These are phyloP conservation scores for Globisporangium yorkense DNA, from an alignment of 352 stramenopile genomes.

Conservation along the genomic window DNA sequence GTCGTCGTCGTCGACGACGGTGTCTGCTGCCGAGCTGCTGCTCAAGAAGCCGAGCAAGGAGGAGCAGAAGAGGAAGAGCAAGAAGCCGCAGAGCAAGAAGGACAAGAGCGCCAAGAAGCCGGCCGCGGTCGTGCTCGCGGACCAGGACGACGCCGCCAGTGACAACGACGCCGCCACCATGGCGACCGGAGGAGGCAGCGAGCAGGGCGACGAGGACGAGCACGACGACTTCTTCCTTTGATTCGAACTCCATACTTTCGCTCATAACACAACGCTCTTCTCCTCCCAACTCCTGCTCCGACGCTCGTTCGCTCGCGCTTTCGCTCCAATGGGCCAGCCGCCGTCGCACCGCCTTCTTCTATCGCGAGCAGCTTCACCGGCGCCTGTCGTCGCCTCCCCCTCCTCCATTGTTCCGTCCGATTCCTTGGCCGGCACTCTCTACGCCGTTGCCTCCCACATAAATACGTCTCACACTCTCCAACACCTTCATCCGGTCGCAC, in stretches of 20 bases:
- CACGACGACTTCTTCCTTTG: slow-evolving; percentile 72
- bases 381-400: not conserved
- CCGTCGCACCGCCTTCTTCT: not conserved
- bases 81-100: slow-evolving; percentile 53
- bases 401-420: not conserved
- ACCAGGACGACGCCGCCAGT: slow-evolving; percentile 41
- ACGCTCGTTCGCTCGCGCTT: not conserved
- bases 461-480: slow-evolving; percentile 1
- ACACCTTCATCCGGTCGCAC: not conserved
- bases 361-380: not conserved
- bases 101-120: slow-evolving; percentile 19
- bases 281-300: not conserved
- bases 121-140: slow-evolving; percentile 30
- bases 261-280: not conserved
- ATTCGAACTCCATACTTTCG: not conserved
- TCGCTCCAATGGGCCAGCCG: not conserved
- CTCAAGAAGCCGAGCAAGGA: slow-evolving; percentile 66
- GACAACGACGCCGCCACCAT: slow-evolving; percentile 12
- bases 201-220: slow-evolving; percentile 37
- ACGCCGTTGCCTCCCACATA: slow-evolving; percentile 2
- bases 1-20: not conserved
- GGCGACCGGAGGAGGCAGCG: slow-evolving; percentile 12
- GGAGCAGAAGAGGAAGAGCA: slow-evolving; percentile 56
- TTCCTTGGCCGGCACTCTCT: not conserved
- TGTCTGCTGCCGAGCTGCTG: slow-evolving; percentile 33